phyloP scores from a whole-genome alignment of 1,284 basidiomycete genomes.

The Malassezia pachydermatis region DNA sequence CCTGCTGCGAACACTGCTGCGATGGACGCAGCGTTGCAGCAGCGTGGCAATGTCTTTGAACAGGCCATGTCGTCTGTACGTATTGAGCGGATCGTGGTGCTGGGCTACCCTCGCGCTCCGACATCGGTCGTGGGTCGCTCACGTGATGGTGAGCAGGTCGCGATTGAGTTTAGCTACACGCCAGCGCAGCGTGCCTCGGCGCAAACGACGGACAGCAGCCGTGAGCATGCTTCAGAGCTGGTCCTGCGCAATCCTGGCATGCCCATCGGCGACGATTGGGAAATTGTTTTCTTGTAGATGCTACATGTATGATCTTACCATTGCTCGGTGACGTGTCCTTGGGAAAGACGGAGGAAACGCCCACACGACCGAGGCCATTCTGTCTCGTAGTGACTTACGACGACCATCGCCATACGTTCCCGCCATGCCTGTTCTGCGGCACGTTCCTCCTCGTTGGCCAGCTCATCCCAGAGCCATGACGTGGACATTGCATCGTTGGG shows the following conservation, averaged over 20 bases:
- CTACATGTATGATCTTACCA: neutral
- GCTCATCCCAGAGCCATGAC: slow-evolving; percentile 7
- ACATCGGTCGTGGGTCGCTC: slow-evolving; percentile 18
- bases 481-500: too few relatives aligned
- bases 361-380: slow-evolving; percentile 39
- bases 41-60: slow-evolving; percentile 26
- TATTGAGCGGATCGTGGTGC: slow-evolving; percentile 40
- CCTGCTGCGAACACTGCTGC: neutral
- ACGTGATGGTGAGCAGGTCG: neutral
- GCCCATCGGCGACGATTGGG: slow-evolving; percentile 30
- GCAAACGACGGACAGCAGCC: slow-evolving; percentile 17
- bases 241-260: slow-evolving; percentile 37
- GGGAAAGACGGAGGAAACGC: slow-evolving; percentile 24
- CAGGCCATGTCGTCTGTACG: slow-evolving; percentile 28
- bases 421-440: slow-evolving; percentile 16
- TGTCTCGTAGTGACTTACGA: slow-evolving; percentile 42
- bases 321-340: slow-evolving; percentile 28
- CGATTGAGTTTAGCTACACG: slow-evolving; percentile 27
- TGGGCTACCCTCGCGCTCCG: slow-evolving; percentile 27
- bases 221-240: slow-evolving; percentile 19
- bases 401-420: slow-evolving; percentile 24
- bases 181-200: slow-evolving; percentile 12
- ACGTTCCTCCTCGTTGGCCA: slow-evolving; percentile 1
- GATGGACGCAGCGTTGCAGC: slow-evolving; percentile 3
- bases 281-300: slow-evolving; percentile 15